Evolutionary conservation across 1,284 basidiomycete genomes (phyloP), one percentile per base, ranked within the genome.

Genomic region (Stereum hirsutum): DNA sequence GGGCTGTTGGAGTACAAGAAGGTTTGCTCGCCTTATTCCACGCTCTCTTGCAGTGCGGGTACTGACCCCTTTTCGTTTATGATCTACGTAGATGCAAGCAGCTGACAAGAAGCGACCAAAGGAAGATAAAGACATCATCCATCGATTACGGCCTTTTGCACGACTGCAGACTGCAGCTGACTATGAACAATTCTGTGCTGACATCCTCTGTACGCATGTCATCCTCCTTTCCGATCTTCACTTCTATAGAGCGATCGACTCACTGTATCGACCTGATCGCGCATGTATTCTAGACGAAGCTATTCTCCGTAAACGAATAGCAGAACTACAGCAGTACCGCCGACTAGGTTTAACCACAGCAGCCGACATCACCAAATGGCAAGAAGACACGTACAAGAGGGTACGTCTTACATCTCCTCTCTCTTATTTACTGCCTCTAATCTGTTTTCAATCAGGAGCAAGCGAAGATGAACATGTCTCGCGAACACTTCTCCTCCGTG

Each of bases 1-100:
- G 91, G 91, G 2, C 63, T 99, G 46, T 70, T 96, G 36, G 93
- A 97, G 56, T 92, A 95, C 60, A 96, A 94, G 62, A 89, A 90
- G 78, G 92, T 92, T 65, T 53, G 43, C 32, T 6, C 17, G 20
- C 12, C 35, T 33, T 46, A 19, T 27, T 23, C 23, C 15, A 14
- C 5, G 12, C 27, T 6, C 25, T 31, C 20, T 19, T 15, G 7
- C 8, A 37, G 28, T 42, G 19, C 4, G 11, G 8, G 10, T 38
- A 21, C 36, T 24, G 11, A 46, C 14, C 21, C 19, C 23, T 23
- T 31, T 42, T 36, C 7, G 33, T 6, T n/a, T n/a, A n/a, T n/a
- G n/a, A n/a, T n/a, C n/a, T n/a, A n/a, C n/a, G n/a, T 60, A 96
- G 89, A 89, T 92, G 66, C 82, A 89, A 70, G 87, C 89, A 7